Conservation (phyloP, 2,329 filamentous ascomycete species). For the Tolypocladium ophioglossoides region DNA sequence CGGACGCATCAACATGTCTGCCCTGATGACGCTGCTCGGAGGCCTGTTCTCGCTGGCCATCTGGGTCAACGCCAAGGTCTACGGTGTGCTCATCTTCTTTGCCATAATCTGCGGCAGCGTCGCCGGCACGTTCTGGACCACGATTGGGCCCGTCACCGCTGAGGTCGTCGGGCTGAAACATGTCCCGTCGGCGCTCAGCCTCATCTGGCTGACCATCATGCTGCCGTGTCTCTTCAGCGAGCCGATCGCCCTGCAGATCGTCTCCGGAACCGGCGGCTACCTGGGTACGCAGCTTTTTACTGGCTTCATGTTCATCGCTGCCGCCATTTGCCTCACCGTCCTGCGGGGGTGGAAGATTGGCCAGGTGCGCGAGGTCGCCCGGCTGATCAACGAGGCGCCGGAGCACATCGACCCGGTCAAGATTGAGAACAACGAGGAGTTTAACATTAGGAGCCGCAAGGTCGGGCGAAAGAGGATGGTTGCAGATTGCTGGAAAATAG, state of each 20-base stretch:
- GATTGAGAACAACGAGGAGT: conserved; percentile 17
- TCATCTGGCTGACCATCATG: conserved; percentile 62
- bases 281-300: conserved; percentile 46
- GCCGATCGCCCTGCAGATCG: conserved; percentile 50
- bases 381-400: conserved; percentile 16
- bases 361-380: conserved; percentile 20
- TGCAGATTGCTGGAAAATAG: conserved; percentile 17
- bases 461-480: conserved; percentile 21
- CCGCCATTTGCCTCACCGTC: conserved; percentile 21
- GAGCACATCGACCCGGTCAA: conserved; percentile 19
- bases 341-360: conserved; percentile 28
- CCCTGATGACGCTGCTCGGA: conserved; percentile 50
- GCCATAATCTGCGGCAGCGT: conserved; percentile 59
- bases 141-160: conserved; percentile 57
- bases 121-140: conserved; percentile 61
- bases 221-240: conserved; percentile 61
- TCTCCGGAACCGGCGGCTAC: conserved; percentile 32
- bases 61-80: conserved; percentile 58
- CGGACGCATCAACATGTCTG: conserved; percentile 65
- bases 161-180: conserved; percentile 64
- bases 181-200: conserved; percentile 55
- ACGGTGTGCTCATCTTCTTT: conserved; percentile 61
- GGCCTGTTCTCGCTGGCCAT: conserved; percentile 58
- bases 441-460: conserved; percentile 16
- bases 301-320: conserved; percentile 48